Evolutionary conservation across 441 rosid genomes (phyloP).

Genomic region (Erodium moschatum): DNA sequence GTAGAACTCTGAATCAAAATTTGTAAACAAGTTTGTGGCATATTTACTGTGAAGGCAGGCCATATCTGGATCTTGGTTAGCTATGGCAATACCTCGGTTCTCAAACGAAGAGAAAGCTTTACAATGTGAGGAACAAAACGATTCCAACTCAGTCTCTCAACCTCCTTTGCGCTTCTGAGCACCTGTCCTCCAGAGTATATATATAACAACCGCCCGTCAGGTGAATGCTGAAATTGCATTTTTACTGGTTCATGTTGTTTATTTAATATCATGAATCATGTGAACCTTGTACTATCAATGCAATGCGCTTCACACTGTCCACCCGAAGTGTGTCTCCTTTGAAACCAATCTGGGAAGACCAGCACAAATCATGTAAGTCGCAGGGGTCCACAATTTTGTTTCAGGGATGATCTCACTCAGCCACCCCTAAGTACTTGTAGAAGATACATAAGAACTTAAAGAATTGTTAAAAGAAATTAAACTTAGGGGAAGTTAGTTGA

Average conservation of each 20-base stretch:
- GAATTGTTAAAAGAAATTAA: no score
- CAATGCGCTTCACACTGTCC: slow-evolving; percentile 81
- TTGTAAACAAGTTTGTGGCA: slow-evolving; percentile 16
- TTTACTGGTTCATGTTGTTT: slow-evolving; percentile 33
- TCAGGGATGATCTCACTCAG: no score
- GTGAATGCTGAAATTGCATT: slow-evolving; percentile 37
- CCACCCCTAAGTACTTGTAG: no score
- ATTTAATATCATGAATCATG: slow-evolving; percentile 74
- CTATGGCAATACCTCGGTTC: slow-evolving; percentile 15
- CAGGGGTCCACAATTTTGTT: no score
- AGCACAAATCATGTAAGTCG: slow-evolving; percentile 30
- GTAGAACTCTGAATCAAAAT: slow-evolving; percentile 25
- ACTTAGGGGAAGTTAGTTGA: no score
- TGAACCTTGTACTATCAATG: slow-evolving; percentile 77
- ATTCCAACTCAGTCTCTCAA: slow-evolving; percentile 22
- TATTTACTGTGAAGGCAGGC: slow-evolving; percentile 18
- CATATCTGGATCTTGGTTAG: slow-evolving; percentile 16
- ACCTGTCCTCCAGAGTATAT: slow-evolving; percentile 43
- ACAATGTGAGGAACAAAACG: slow-evolving; percentile 15
- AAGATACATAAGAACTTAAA: neutral
- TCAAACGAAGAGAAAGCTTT: slow-evolving; percentile 22
- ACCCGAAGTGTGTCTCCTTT: slow-evolving; percentile 76
- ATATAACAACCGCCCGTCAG: slow-evolving; percentile 42
- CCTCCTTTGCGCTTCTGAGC: slow-evolving; percentile 42
- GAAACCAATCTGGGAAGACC: slow-evolving; percentile 61